Base-by-base conservation (phyloP, 2,329 filamentous ascomycete species). In the Penicillium occitanis region DNA sequence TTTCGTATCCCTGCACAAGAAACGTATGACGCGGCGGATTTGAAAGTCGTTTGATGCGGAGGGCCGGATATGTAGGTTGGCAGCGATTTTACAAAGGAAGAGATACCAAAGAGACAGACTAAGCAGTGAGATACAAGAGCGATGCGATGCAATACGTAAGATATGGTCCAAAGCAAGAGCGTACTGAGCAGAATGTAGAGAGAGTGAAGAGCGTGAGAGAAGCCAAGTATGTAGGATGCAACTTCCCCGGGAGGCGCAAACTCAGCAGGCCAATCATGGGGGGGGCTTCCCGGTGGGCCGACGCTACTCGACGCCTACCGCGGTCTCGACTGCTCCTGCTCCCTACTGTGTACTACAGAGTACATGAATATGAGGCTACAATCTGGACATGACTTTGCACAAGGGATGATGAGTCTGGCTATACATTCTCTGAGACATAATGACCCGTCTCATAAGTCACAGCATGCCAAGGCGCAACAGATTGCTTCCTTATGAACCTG, bases 171-270 rank as follows among this genome's bases (percentile, higher is more conserved):
- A 28, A 30, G 30, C 30, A 55, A 19, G 10, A 33, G 48, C 17
- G 22, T n/a, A 17, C 11, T 50, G 11, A 22, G 11, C 7, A 10
- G 17, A 19, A 19, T n/a, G 17, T 19, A 3, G 40, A 13, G 46
- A 50, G 50, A 35, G 8, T 30, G 46, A 51, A 51, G 40, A 46
- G 42, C 10, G 33, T 35, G 42, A 48, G 50, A 53, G 28, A 55
- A 55, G 50, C 10, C 50, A 55, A 33, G 50, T 55, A 53, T 33
- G 50, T 53, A 53, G 50, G 50, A 53, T n/a, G 28, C 50, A 53
- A 53, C 50, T 53, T 53, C 50, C 50, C 50, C 50, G 13, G 25
- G 25, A 53, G 50, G 28, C 28, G 50, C 50, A 53, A 53, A 53
- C 28, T 53, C 50, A 25, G 50, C 50, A 10, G 50, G 50, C 50